Evolutionary conservation across 352 stramenopile species (phyloP).

Genomic region (Phytophthora pseudosyringae): DNA sequence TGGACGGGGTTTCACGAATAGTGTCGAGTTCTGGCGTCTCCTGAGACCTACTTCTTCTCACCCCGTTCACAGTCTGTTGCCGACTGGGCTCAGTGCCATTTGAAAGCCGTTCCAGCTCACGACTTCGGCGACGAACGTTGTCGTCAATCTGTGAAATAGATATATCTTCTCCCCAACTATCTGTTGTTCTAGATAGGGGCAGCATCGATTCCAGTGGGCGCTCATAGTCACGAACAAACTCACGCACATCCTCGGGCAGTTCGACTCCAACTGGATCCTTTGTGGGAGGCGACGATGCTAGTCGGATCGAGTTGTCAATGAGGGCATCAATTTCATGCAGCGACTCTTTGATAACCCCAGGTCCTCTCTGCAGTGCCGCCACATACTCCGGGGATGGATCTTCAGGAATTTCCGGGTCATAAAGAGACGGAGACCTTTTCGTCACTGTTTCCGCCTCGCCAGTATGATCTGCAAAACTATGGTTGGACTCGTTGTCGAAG

Average conservation of each 20-base stretch:
- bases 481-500: neutral
- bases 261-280: constrained; percentile 27
- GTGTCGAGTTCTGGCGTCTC: constrained; percentile 45
- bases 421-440: constrained; percentile 11
- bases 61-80: constrained; percentile 13
- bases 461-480: constrained; percentile 28
- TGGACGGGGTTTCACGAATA: constrained; percentile 39
- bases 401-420: constrained; percentile 26
- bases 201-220: constrained; percentile 57
- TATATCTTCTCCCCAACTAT: constrained; percentile 63
- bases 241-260: constrained; percentile 40
- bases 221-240: constrained; percentile 57
- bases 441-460: constrained; percentile 34
- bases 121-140: constrained; percentile 35
- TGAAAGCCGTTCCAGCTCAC: constrained; percentile 26
- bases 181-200: constrained; percentile 62
- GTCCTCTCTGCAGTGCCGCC: constrained; percentile 44
- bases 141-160: constrained; percentile 43
- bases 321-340: constrained; percentile 61
- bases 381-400: constrained; percentile 42
- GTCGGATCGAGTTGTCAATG: constrained; percentile 41
- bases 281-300: constrained; percentile 7
- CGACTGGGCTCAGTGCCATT: constrained; percentile 19
- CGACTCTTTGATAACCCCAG: constrained; percentile 47
- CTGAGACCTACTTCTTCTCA: constrained; percentile 33